phyloP scores from a whole-genome alignment of 2,329 filamentous ascomycete species.

The Exophiala sp. region DNA sequence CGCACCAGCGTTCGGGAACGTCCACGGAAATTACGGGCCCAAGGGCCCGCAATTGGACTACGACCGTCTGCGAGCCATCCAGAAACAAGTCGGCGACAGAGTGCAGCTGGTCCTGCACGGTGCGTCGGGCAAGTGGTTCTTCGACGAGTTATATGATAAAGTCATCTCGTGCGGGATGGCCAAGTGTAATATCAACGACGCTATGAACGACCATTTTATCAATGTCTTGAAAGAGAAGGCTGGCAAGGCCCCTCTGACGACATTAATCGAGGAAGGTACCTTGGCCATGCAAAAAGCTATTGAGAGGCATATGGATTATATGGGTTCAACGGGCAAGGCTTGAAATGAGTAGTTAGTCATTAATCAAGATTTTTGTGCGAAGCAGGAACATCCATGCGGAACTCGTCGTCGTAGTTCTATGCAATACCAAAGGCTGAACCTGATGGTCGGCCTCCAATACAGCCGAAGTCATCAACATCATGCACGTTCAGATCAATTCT shows the following conservation, averaged over 20 bases:
- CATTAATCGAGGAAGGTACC: constrained; percentile 54
- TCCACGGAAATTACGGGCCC: constrained; percentile 67
- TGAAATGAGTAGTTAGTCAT: neutral
- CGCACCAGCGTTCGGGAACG: constrained; percentile 73
- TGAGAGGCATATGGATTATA: constrained; percentile 55
- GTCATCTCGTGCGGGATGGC: constrained; percentile 55
- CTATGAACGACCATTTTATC: constrained; percentile 36
- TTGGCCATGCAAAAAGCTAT: constrained; percentile 54
- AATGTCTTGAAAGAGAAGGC: constrained; percentile 50
- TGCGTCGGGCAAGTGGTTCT: constrained; percentile 57
- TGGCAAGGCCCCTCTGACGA: constrained; percentile 51
- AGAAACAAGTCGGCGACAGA: constrained; percentile 46
- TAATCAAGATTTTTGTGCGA: neutral
- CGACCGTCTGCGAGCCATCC: constrained; percentile 49
- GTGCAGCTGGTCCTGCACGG: constrained; percentile 58
- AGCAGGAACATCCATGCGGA: neutral
- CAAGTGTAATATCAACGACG: constrained; percentile 47
- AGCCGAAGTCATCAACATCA: neutral
- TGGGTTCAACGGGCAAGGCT: constrained; percentile 40
- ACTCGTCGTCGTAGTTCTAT: neutral
- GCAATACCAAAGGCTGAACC: neutral
- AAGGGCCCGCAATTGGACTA: constrained; percentile 26
- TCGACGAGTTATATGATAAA: constrained; percentile 51
- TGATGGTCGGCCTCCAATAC: no score
- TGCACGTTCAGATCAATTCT: neutral